Percentiles rank a stretch among this genome's conserved stretches.
phyloP scores from a whole-genome alignment of 2,329 filamentous ascomycete genomes.

The Aspergillus piperis region DNA sequence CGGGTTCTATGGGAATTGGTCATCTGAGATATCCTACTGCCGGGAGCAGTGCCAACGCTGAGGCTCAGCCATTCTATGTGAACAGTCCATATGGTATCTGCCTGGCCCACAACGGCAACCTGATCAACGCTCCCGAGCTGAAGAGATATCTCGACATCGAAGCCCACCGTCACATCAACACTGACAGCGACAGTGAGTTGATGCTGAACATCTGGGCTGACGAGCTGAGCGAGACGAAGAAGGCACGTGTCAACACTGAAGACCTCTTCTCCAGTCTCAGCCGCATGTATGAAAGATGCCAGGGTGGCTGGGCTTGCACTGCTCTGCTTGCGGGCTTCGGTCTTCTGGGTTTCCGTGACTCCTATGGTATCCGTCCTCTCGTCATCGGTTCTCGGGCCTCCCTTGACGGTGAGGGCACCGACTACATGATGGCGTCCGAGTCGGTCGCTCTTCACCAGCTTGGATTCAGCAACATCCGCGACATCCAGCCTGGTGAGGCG shows the following conservation, averaged over 20 bases:
- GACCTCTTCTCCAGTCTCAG: constrained; percentile 74
- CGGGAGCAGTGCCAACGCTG: constrained; percentile 78
- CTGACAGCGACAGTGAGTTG: constrained; percentile 82
- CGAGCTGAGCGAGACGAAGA: constrained; percentile 76
- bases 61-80: constrained; percentile 91
- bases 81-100: constrained; percentile 83
- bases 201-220: constrained; percentile 88
- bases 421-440: constrained; percentile 92
- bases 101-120: constrained; percentile 83
- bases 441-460: constrained; percentile 80
- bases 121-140: constrained; percentile 75
- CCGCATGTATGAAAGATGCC: constrained; percentile 71
- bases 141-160: constrained; percentile 72
- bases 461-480: constrained; percentile 72
- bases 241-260: constrained; percentile 74
- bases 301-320: constrained; percentile 77
- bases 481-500: constrained; percentile 80
- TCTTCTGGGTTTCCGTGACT: constrained; percentile 76
- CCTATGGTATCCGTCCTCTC: constrained; percentile 80
- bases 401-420: constrained; percentile 63
- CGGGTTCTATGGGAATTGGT: constrained; percentile 82
- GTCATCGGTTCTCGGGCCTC: constrained; percentile 74
- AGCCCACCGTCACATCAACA: constrained; percentile 84
- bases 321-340: constrained; percentile 83
- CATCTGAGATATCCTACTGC: constrained; percentile 90